Evolutionary conservation across 2,329 filamentous ascomycete genomes (phyloP), one percentile per base, ranked within the genome.

Genomic region (Alternaria rosae): DNA sequence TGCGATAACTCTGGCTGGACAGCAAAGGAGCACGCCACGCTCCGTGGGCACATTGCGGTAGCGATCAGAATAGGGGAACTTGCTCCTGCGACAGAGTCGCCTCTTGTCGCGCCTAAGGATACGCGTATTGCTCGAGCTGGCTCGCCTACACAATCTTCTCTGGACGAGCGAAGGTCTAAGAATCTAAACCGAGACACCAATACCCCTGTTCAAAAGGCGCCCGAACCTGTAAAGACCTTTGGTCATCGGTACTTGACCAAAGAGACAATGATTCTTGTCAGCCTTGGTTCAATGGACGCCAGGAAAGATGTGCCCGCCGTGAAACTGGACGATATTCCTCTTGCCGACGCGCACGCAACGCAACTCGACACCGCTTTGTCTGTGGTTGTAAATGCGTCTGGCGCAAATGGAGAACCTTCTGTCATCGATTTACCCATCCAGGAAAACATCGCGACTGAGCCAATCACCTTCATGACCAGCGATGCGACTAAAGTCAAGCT

Each of bases 311-410:
- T 90, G 6, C 88, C 92, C 47, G 89, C 94, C 0, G 94, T 99
- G 47, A 92, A 89, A 67, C 85, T 99, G 21, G 95, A 98, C 69
- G 90, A 89, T 25, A 95, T 98, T 54, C 93, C 94, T 0, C 85
- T 98, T 54, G 88, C 89, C 0, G 91, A 95, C 76, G 95, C 94
- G 0, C 94, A 98, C 77, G 90, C 91, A 5, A 98, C 95, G 0
- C 92, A 97, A 79, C 87, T 98, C 12, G 95, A 99, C 70, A 98
- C 95, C 3, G 94, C 94, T 3, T 82, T 99, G 7, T 98, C 95
- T 0, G 85, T 99, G 41, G 92, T 97, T 1, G 89, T 99, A 13
- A 94, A 93, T 9, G 94, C 95, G 0, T 89, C 86, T 62, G 93
- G 93, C 13, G 95, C 94, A 0, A 86, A 88, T 48, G 95, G 95